These are phyloP conservation scores for Chrysanthemum lavandulifolium DNA, from an alignment of 129 eudicot genomes.

Conservation along the genomic window DNA sequence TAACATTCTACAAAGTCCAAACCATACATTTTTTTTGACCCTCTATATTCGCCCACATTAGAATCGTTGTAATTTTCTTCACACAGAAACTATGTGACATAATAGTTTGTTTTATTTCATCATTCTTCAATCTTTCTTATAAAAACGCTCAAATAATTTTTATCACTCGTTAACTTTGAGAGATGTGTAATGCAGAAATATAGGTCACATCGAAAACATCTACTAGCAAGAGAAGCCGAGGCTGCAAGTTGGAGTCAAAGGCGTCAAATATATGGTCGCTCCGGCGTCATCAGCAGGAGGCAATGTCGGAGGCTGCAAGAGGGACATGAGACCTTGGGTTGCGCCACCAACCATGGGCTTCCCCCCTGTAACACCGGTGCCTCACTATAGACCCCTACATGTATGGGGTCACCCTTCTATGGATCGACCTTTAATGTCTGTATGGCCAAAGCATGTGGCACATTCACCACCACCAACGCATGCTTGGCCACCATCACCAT, in stretches of 20 bases:
- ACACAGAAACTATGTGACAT: too few relatives aligned
- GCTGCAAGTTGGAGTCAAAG: conserved; percentile 92
- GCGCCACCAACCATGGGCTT: conserved; percentile 80
- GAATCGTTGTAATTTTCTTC: too few relatives aligned
- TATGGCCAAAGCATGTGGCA: conserved; percentile 74
- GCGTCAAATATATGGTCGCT: conserved; percentile 66
- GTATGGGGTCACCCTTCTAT: conserved; percentile 96
- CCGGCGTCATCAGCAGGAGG: conserved; percentile 29
- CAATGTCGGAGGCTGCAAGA: conserved; percentile 36
- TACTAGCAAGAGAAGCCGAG: conserved; percentile 88
- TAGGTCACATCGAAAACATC: conserved; percentile 85
- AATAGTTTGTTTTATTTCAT: too few relatives aligned
- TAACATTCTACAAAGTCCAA: not conserved
- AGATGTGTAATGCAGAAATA: conserved; percentile 61
- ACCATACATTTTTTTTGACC: too few relatives aligned
- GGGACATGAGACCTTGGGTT: conserved; percentile 61
- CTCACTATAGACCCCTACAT: conserved; percentile 82
- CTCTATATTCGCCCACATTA: too few relatives aligned
- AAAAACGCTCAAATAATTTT: too few relatives aligned
- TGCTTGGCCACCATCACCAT: conserved; percentile 41
- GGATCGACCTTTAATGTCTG: conserved; percentile 59
- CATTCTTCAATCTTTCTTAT: too few relatives aligned
- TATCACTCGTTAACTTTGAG: not conserved
- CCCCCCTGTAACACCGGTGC: conserved; percentile 63
- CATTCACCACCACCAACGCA: conserved; percentile 47